Conservation (phyloP, 2,329 filamentous ascomycete species). For the Colletotrichum melonis region DNA sequence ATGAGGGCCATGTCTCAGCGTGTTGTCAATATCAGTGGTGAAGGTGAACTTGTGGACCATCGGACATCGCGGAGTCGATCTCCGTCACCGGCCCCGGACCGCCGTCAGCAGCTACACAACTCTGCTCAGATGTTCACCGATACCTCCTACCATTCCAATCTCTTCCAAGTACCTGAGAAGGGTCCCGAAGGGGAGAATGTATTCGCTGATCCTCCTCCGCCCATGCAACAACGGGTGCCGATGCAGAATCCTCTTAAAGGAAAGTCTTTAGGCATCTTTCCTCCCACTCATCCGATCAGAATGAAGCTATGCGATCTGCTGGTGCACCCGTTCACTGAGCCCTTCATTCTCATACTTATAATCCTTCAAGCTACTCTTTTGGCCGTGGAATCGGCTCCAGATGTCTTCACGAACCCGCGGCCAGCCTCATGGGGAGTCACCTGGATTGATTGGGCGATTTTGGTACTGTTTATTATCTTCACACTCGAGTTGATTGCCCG, state of each 20-base stretch:
- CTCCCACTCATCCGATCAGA: constrained; percentile 80
- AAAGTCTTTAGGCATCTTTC: constrained; percentile 86
- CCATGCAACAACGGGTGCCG: constrained; percentile 45
- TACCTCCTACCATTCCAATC: constrained; percentile 64
- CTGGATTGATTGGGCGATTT: constrained; percentile 81
- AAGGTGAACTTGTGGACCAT: constrained; percentile 84
- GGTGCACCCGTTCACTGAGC: constrained; percentile 88
- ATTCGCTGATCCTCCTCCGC: constrained; percentile 44
- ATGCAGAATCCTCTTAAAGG: constrained; percentile 85
- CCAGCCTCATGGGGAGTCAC: constrained; percentile 73
- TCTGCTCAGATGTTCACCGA: constrained; percentile 51
- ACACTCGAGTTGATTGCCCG: constrained; percentile 86
- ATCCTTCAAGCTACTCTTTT: constrained; percentile 89
- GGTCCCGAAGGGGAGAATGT: constrained; percentile 46
- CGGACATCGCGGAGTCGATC: constrained; percentile 71
- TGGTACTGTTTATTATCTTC: constrained; percentile 89
- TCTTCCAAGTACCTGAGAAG: constrained; percentile 61
- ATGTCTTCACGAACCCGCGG: constrained; percentile 74
- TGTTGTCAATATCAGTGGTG: constrained; percentile 97
- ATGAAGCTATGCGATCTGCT: constrained; percentile 83
- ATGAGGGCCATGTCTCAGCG: constrained; percentile 92
- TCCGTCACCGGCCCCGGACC: constrained; percentile 64
- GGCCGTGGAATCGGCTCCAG: constrained; percentile 81
- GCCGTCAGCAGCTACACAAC: constrained; percentile 56
- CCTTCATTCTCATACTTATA: constrained; percentile 87